These are phyloP conservation scores for Penicillium turbatum DNA, from an alignment of 495 filamentous ascomycete genomes.

Conservation along the genomic window DNA sequence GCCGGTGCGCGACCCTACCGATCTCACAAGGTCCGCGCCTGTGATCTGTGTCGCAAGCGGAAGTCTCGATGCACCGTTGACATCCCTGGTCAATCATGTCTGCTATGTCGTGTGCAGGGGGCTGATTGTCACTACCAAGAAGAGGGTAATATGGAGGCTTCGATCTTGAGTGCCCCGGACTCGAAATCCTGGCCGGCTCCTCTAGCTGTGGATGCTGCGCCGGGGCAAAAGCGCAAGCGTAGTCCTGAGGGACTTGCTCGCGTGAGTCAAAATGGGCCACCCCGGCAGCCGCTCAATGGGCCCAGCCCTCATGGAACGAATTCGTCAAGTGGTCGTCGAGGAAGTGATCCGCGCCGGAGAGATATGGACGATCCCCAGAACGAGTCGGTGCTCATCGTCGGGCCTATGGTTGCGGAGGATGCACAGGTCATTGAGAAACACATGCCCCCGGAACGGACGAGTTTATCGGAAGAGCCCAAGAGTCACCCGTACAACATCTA, in stretches of 20 bases:
- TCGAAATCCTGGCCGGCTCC: conserved; percentile 29
- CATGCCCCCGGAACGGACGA: conserved; percentile 42
- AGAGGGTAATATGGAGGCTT: conserved; percentile 27
- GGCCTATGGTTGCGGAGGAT: conserved; percentile 49
- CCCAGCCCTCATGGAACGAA: conserved; percentile 28
- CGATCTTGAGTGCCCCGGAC: conserved; percentile 26
- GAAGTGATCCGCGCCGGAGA: conserved; percentile 35
- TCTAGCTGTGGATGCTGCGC: conserved; percentile 18
- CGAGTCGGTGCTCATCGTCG: conserved; percentile 49
- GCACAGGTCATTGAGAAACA: conserved; percentile 50
- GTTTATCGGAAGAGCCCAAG: conserved; percentile 36
- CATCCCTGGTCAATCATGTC: conserved; percentile 44
- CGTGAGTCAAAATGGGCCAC: conserved; percentile 13
- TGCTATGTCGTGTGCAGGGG: conserved; percentile 48
- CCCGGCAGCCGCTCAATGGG: conserved; percentile 20
- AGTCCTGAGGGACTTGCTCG: conserved; percentile 22
- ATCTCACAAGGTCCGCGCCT: conserved; percentile 50
- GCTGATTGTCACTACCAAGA: conserved; percentile 49
- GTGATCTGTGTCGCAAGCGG: conserved; percentile 49
- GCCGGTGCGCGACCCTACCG: conserved; percentile 47
- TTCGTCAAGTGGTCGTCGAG: conserved; percentile 29
- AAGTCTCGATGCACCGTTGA: conserved; percentile 51
- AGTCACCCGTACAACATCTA: conserved; percentile 48
- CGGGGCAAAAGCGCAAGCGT: conserved; percentile 41
- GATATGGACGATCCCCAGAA: conserved; percentile 40